phyloP scores from a whole-genome alignment of 1,139 yeast species.

The Saccharomyces hybrid region DNA sequence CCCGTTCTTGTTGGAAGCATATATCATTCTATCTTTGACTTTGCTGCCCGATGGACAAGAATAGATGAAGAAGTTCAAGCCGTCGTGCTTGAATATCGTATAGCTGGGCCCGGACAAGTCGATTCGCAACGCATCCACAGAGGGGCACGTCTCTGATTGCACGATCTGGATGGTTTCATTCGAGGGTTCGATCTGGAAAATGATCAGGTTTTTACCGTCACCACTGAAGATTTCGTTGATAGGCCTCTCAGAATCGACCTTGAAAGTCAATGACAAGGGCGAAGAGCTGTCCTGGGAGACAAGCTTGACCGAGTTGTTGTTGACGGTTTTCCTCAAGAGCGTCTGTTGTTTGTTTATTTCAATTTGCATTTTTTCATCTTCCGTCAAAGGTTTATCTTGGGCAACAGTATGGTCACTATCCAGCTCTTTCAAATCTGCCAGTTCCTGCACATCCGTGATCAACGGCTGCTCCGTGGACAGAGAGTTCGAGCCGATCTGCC shows the following conservation, averaged over 20 bases:
- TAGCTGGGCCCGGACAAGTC: slow-evolving; percentile 46
- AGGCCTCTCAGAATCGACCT: slow-evolving; percentile 24
- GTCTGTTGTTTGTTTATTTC: slow-evolving; percentile 25
- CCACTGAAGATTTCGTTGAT: slow-evolving; percentile 10
- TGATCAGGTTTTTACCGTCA: slow-evolving; percentile 23
- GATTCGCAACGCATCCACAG: slow-evolving; percentile 31
- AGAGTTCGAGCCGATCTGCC: slow-evolving; percentile 62
- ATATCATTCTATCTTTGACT: slow-evolving; percentile 87
- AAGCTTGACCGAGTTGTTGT: slow-evolving; percentile 16
- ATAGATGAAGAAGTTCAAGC: slow-evolving; percentile 48
- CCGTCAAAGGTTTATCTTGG: slow-evolving; percentile 43
- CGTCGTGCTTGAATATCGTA: slow-evolving; percentile 40
- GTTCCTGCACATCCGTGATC: slow-evolving; percentile 57
- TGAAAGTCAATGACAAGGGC: slow-evolving; percentile 25
- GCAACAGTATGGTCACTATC: slow-evolving; percentile 18
- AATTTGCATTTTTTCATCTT: slow-evolving; percentile 43
- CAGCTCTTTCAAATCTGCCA: slow-evolving; percentile 28
- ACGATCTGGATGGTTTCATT: slow-evolving; percentile 34
- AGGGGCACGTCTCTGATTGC: slow-evolving; percentile 13
- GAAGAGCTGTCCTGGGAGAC: slow-evolving; percentile 27
- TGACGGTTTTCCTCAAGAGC: slow-evolving; percentile 9
- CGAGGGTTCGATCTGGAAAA: slow-evolving; percentile 34
- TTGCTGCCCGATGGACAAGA: slow-evolving; percentile 87
- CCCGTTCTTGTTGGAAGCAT: slow-evolving; percentile 76
- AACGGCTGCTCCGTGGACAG: slow-evolving; percentile 45